phyloP scores from a whole-genome alignment of 305 asterid species.

The Solanum hybrid region DNA sequence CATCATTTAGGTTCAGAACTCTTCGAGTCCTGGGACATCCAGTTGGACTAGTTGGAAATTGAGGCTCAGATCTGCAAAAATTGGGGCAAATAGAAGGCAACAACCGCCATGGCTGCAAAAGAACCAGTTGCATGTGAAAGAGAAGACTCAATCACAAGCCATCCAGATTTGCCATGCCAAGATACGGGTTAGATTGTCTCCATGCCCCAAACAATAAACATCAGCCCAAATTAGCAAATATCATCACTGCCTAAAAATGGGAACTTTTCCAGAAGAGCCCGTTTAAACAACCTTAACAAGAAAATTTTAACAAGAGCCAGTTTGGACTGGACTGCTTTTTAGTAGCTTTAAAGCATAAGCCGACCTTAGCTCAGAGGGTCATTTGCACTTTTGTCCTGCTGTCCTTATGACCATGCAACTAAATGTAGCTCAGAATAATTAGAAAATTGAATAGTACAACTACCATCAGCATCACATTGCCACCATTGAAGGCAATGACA shows the following conservation, averaged over 20 bases:
- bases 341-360: background rate
- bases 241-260: background rate
- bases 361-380: background rate
- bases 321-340: background rate
- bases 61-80: conserved; percentile 9
- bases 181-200: conserved; percentile 1
- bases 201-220: background rate
- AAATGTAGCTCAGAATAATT: background rate
- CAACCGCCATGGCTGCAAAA: conserved; percentile 22
- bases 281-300: background rate
- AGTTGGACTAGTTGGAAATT: background rate
- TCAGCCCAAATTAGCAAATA: background rate
- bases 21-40: background rate
- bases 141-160: background rate
- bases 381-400: too few relatives aligned
- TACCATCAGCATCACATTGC: background rate
- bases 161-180: conserved; percentile 9
- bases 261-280: background rate
- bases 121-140: conserved; percentile 4
- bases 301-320: background rate
- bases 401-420: too few relatives aligned
- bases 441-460: background rate
- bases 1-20: background rate
- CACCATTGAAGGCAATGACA: background rate
- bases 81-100: conserved; percentile 5